Percentiles rank a stretch among this genome's conserved stretches.
phyloP scores from a whole-genome alignment of 176 grass and related monocot genomes.

The Triticum timopheevii region DNA sequence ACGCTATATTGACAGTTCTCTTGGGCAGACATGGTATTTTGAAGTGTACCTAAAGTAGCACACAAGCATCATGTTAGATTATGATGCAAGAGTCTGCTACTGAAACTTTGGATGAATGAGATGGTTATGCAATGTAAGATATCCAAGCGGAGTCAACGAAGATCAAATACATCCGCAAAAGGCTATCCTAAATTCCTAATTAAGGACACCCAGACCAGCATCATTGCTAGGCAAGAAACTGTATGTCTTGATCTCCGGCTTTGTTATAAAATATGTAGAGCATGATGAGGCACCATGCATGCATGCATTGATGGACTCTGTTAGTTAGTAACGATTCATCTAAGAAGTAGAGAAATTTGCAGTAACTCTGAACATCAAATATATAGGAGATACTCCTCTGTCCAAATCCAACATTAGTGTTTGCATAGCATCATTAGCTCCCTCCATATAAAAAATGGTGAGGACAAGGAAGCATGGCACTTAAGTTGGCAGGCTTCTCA shows the following conservation, averaged over 20 bases:
- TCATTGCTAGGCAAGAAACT: conserved; percentile 36
- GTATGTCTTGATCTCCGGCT: conserved; percentile 8
- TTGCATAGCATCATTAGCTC: conserved; percentile 29
- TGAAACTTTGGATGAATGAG: not conserved
- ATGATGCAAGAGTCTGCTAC: conserved; percentile 4
- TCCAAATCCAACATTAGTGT: conserved; percentile 33
- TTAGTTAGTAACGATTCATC: conserved; percentile 20
- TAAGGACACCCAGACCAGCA: not conserved
- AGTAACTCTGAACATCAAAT: conserved; percentile 16
- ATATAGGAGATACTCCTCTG: not conserved
- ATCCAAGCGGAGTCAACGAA: conserved; percentile 30
- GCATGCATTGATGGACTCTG: conserved; percentile 22
- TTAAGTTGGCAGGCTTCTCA: conserved; percentile 44
- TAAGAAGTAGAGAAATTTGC: conserved; percentile 1
- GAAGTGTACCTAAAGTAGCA: conserved; percentile 37
- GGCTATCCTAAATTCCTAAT: conserved; percentile 28
- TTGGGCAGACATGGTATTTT: conserved; percentile 21
- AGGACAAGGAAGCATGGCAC: conserved; percentile 23
- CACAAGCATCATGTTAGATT: conserved; percentile 33
- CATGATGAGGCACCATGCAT: conserved; percentile 49
- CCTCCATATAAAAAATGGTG: conserved; percentile 31
- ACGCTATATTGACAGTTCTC: conserved; percentile 17
- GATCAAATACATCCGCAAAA: conserved; percentile 16
- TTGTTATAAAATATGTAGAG: conserved; percentile 22
- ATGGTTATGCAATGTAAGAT: conserved; percentile 16